phyloP scores from a whole-genome alignment of 306 rosid genomes.

The Prunus fruticosa region DNA sequence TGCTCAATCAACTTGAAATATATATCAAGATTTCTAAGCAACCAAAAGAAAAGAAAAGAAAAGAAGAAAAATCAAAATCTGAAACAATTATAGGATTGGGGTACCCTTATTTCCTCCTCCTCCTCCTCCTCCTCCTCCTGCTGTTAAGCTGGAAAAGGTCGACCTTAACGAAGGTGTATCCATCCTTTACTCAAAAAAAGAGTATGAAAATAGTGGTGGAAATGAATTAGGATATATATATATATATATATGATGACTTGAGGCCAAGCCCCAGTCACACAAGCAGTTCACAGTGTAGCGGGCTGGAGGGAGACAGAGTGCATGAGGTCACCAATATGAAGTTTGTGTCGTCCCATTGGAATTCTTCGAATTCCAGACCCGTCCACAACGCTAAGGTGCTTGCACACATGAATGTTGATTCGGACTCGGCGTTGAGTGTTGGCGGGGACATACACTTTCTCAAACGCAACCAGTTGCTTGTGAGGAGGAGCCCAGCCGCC shows the following conservation, averaged over 20 bases:
- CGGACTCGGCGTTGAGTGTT: conserved; percentile 40
- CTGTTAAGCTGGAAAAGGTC: too few species aligned
- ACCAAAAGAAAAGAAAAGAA: background rate
- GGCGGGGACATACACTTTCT: conserved; percentile 60
- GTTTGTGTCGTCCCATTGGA: conserved; percentile 60
- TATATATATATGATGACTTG: too few species aligned
- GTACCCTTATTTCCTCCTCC: background rate
- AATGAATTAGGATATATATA: background rate
- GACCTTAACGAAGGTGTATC: too few species aligned
- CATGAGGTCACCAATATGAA: conserved; percentile 55
- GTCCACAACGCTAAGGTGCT: conserved; percentile 73
- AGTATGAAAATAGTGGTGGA: too few species aligned
- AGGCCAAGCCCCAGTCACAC: too few species aligned
- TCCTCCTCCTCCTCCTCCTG: background rate
- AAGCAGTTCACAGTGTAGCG: conserved; percentile 20
- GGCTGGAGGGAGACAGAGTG: conserved; percentile 69
- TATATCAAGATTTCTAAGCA: background rate
- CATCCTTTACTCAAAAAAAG: too few species aligned
- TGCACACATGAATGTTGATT: conserved; percentile 72
- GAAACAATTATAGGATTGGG: background rate
- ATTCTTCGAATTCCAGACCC: conserved; percentile 69
- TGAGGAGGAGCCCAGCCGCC: conserved; percentile 58
- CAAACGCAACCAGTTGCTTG: conserved; percentile 65
- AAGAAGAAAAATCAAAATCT: background rate
- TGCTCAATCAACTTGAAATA: background rate